Percentiles rank a stretch among this genome's conserved stretches.
These are phyloP conservation scores for Globisporangium uncinulatum DNA, from an alignment of 352 stramenopile species.

Conservation along the genomic window DNA sequence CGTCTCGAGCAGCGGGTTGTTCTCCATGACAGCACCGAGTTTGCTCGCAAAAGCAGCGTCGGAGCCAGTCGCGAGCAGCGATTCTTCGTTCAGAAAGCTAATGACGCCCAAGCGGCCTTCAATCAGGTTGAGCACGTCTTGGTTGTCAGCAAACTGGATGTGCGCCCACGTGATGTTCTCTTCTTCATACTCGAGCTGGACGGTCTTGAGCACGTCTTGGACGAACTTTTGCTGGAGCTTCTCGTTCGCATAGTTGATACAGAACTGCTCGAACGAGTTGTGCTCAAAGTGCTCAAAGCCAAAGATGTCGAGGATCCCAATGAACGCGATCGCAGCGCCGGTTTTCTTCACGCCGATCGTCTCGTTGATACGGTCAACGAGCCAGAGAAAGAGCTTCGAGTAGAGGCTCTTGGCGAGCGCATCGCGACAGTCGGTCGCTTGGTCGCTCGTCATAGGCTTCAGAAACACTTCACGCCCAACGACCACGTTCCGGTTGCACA, in stretches of 20 bases:
- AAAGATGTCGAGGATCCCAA: constrained; percentile 98
- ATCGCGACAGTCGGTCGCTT: constrained; percentile 80
- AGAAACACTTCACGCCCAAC: constrained; percentile 45
- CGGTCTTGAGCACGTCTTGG: constrained; percentile 87
- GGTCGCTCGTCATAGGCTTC: constrained; percentile 45
- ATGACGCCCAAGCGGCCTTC: constrained; percentile 87
- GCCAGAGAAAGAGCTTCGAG: constrained; percentile 89
- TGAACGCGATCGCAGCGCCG: constrained; percentile 71
- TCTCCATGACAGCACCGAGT: constrained; percentile 72
- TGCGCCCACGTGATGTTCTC: constrained; percentile 89
- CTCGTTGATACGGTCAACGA: constrained; percentile 90
- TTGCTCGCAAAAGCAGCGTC: constrained; percentile 87
- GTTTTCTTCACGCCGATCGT: constrained; percentile 49
- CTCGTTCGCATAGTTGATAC: constrained; percentile 83
- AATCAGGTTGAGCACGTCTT: constrained; percentile 83
- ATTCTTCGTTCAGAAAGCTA: constrained; percentile 87
- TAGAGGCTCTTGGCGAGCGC: constrained; percentile 94
- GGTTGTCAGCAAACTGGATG: constrained; percentile 90
- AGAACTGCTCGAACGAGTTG: constrained; percentile 88
- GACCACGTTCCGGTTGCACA: constrained; percentile 90
- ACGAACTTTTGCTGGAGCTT: constrained; percentile 88
- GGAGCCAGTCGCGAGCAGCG: constrained; percentile 82
- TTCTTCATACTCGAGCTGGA: constrained; percentile 96
- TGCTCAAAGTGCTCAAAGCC: constrained; percentile 98
- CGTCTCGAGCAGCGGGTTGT: constrained; percentile 81